These are phyloP conservation scores for Aphanomyces astaci DNA, from an alignment of 352 stramenopile genomes.

Conservation along the genomic window DNA sequence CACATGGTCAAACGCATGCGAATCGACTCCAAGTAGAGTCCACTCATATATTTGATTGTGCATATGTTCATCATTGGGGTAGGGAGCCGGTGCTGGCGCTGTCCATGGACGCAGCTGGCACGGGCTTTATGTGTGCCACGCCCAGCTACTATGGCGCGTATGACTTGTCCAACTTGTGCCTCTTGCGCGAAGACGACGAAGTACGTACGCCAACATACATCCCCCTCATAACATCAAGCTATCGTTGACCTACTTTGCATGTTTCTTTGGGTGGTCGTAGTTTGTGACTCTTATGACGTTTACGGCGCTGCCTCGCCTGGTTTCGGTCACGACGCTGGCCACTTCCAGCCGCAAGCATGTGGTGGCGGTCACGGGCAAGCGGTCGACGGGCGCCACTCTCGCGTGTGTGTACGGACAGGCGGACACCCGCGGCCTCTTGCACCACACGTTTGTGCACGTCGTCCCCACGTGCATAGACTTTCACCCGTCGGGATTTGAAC, in stretches of 20 bases:
- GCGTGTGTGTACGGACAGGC: constrained; percentile 57
- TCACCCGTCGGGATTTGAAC: constrained; percentile 45
- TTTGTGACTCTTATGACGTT: constrained; percentile 36
- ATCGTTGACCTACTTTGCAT: too few relatives aligned
- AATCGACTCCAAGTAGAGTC: constrained; percentile 39
- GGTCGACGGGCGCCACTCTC: constrained; percentile 34
- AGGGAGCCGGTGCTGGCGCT: constrained; percentile 44
- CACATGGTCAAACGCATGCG: constrained; percentile 56
- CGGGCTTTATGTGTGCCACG: constrained; percentile 53
- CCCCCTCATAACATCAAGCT: too few relatives aligned
- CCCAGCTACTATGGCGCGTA: constrained; percentile 52
- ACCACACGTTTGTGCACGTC: constrained; percentile 37
- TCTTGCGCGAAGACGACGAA: constrained; percentile 60
- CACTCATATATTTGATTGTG: not conserved
- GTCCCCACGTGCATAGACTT: constrained; percentile 43
- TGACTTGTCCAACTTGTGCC: constrained; percentile 61
- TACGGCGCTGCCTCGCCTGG: constrained; percentile 40
- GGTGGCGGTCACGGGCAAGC: constrained; percentile 39
- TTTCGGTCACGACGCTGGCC: constrained; percentile 35
- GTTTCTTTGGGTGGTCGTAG: too few relatives aligned
- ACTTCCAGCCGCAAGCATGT: constrained; percentile 38
- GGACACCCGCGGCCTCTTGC: constrained; percentile 46
- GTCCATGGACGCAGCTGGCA: constrained; percentile 39
- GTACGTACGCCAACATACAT: too few relatives aligned
- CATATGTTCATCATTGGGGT: not conserved